These are phyloP conservation scores for Phoenix roebelenii DNA, from an alignment of 176 grass and related monocot genomes.

Conservation along the genomic window DNA sequence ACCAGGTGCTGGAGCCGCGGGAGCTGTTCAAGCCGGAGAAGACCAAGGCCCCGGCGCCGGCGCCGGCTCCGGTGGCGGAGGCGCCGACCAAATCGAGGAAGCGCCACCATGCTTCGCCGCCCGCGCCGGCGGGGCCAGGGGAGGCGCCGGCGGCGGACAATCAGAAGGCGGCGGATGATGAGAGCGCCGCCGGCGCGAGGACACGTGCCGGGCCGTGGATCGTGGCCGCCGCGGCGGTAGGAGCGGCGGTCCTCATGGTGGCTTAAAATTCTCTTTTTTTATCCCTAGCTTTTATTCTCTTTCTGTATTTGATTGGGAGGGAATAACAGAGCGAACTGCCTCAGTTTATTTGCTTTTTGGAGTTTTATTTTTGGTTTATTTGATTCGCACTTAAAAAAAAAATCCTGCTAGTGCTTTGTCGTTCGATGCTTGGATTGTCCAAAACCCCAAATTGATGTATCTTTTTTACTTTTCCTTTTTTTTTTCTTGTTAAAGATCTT, in stretches of 20 bases:
- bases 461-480: no score
- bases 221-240: not conserved
- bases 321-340: no score
- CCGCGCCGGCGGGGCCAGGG: slow-evolving; percentile 11
- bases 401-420: no score
- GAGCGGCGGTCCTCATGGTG: slow-evolving; percentile 11
- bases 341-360: no score
- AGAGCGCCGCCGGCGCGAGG: slow-evolving; percentile 8
- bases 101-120: slow-evolving; percentile 32
- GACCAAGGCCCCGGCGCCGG: slow-evolving; percentile 27
- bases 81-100: slow-evolving; percentile 23
- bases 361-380: no score
- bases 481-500: no score
- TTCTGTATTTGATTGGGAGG: no score
- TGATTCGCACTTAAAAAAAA: no score
- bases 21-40: slow-evolving; percentile 56
- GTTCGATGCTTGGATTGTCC: no score
- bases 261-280: slow-evolving; percentile 9
- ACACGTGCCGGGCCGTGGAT: slow-evolving; percentile 16
- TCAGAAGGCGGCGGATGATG: slow-evolving; percentile 35
- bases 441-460: no score
- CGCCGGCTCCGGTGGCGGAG: slow-evolving; percentile 18
- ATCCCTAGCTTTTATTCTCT: no score
- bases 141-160: slow-evolving; percentile 30
- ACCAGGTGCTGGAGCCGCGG: slow-evolving; percentile 46